phyloP scores from a whole-genome alignment of 2,329 filamentous ascomycete genomes.

The Alternaria rosae region DNA sequence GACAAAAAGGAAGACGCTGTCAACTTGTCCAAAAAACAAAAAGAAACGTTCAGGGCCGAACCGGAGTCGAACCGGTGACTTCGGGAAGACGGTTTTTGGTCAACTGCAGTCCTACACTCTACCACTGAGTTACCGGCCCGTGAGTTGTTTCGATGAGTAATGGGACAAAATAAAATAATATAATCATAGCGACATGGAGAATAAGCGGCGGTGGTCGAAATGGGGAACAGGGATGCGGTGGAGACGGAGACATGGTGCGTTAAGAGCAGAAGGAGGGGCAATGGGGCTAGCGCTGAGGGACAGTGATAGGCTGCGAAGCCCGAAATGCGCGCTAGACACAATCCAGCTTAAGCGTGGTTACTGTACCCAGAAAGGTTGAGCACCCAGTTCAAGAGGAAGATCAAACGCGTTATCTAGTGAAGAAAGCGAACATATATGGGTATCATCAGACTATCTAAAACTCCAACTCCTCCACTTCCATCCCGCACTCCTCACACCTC shows the following conservation, averaged over 20 bases:
- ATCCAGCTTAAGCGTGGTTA: background rate
- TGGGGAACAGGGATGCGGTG: too few relatives aligned
- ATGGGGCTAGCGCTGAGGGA: background rate
- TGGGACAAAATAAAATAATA: fast-evolving
- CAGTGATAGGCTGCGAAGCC: background rate
- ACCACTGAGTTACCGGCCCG: slow-evolving; percentile 11
- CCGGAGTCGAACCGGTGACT: slow-evolving; percentile 8
- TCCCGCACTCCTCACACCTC: slow-evolving; percentile 71
- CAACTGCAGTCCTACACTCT: slow-evolving; percentile 9
- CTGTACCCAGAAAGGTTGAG: background rate
- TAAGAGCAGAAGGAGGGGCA: background rate
- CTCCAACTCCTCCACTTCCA: slow-evolving; percentile 72
- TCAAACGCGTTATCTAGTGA: background rate
- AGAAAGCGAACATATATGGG: background rate
- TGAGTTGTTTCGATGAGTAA: background rate
- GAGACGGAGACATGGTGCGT: background rate
- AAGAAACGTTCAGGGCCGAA: background rate
- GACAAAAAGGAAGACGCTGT: background rate
- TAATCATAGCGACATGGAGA: background rate
- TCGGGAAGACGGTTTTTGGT: background rate
- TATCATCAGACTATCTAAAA: slow-evolving; percentile 51
- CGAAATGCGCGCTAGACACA: background rate
- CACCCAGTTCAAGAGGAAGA: background rate
- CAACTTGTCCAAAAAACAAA: background rate
- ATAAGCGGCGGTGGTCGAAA: too few relatives aligned